phyloP scores from a whole-genome alignment of 2,329 filamentous ascomycete species.

The Aspergillus felis region DNA sequence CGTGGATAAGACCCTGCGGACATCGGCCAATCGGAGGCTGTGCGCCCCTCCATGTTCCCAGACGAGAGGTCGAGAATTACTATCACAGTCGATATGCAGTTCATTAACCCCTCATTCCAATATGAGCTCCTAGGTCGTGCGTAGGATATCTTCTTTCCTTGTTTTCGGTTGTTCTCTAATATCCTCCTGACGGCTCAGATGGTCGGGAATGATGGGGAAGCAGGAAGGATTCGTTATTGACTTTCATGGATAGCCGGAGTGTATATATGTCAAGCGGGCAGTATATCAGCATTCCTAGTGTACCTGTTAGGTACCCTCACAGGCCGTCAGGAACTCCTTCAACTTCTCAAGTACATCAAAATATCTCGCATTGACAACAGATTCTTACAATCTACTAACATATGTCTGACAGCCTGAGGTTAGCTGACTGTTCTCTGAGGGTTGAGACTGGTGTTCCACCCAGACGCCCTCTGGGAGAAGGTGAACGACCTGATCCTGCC shows the following conservation, averaged over 20 bases:
- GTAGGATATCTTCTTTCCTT: neutral
- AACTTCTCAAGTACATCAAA: neutral
- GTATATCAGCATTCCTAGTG: no score
- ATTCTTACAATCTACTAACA: neutral
- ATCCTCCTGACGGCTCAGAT: neutral
- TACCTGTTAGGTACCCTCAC: neutral
- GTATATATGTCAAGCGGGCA: neutral
- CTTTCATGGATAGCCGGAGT: neutral
- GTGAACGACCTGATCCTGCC: no score
- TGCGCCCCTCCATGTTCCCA: constrained; percentile 35
- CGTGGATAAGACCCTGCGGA: constrained; percentile 15
- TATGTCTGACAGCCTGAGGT: neutral
- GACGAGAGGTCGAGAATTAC: constrained; percentile 26
- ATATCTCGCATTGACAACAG: neutral
- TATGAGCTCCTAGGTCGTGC: neutral
- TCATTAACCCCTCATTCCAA: constrained; percentile 2
- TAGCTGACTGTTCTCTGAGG: neutral
- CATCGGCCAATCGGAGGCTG: constrained; percentile 31
- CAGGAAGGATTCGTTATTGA: no score
- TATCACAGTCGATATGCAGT: constrained; percentile 10
- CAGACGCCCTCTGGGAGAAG: no score
- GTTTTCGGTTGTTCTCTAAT: neutral
- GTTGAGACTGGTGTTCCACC: no score
- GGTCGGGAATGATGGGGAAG: neutral
- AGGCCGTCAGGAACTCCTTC: neutral